phyloP scores from a whole-genome alignment of 495 filamentous ascomycete genomes.

The Aspergillus diversus region DNA sequence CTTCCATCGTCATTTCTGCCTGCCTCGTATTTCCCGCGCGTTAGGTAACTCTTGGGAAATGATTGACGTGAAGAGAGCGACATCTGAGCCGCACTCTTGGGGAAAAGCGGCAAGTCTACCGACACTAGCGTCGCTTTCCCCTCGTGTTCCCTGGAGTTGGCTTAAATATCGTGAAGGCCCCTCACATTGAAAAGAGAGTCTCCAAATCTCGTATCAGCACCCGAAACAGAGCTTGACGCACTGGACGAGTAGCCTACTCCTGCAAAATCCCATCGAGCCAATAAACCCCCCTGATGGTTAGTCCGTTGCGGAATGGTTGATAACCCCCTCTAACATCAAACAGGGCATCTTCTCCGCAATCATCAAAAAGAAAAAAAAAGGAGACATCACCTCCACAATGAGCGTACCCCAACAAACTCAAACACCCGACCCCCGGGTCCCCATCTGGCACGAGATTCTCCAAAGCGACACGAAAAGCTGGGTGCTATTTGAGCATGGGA shows the following conservation, averaged over 20 bases:
- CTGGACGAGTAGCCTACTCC: no score
- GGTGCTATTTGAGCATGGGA: slow-evolving; percentile 21
- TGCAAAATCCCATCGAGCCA: no score
- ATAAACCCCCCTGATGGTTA: no score
- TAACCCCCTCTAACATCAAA: neutral
- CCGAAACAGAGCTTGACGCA: neutral
- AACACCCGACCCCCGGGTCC: neutral
- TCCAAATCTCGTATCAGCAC: neutral
- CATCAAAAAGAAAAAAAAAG: neutral
- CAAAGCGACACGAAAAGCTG: slow-evolving; percentile 16
- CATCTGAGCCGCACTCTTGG: no score
- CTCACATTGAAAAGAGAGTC: neutral
- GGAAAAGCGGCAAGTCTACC: no score
- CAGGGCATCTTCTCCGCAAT: neutral
- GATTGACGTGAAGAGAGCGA: no score
- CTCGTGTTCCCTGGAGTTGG: neutral
- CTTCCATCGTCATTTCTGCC: no score
- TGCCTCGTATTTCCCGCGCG: no score
- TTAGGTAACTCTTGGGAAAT: no score
- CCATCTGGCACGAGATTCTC: slow-evolving; percentile 5
- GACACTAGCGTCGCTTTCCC: neutral
- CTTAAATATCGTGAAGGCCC: neutral
- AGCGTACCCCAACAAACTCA: neutral
- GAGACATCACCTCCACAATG: neutral
- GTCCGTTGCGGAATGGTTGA: neutral